Conservation (phyloP, 176 grass and related monocot genomes). For the Bolboschoenus planiculmis region DNA sequence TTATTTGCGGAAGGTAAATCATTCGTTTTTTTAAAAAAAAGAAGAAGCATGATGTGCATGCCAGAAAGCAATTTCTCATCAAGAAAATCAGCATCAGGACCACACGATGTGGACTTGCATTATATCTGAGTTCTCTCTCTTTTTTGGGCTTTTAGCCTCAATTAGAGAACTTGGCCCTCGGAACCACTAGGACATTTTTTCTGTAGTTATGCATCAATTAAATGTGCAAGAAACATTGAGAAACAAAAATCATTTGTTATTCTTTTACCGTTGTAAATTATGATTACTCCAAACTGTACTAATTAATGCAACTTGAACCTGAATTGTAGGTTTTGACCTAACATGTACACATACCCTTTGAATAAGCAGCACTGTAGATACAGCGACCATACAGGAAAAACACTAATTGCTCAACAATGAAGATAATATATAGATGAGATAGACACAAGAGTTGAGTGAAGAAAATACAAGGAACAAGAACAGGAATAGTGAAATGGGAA, state of each 20-base stretch:
- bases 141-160: not conserved
- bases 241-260: not conserved
- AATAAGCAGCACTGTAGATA: not conserved
- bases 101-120: not conserved
- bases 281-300: not conserved
- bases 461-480: not conserved
- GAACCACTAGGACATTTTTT: not conserved
- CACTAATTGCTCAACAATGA: constrained; percentile 1
- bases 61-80: not conserved
- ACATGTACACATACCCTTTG: not conserved
- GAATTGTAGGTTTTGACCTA: not conserved
- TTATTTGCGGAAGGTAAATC: too few relatives aligned
- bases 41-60: too few relatives aligned
- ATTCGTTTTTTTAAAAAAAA: too few relatives aligned
- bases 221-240: not conserved
- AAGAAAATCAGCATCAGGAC: not conserved
- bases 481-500: not conserved
- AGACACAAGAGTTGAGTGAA: not conserved
- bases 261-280: not conserved
- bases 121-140: too few relatives aligned
- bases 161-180: not conserved
- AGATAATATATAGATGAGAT: not conserved
- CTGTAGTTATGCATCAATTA: not conserved
- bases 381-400: not conserved
- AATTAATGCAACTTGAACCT: not conserved